Conservation (phyloP, 768 basidiomycete species). For the Russula ochroleuca region DNA sequence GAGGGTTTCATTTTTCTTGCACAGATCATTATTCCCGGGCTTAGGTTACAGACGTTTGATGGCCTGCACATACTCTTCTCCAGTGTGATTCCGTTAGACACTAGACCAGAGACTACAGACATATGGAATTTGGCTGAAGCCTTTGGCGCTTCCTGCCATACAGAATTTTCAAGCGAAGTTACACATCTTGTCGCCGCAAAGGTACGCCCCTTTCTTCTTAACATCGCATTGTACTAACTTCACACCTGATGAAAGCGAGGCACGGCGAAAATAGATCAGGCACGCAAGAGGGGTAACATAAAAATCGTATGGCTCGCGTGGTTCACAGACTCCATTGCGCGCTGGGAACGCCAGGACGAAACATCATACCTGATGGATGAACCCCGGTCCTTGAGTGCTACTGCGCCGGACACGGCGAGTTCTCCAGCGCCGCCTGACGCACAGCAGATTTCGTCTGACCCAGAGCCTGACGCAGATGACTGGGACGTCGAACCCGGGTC, state of each 20-base stretch:
- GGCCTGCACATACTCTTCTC: constrained; percentile 88
- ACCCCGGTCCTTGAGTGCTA: constrained; percentile 35
- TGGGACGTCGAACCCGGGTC: constrained; percentile 48
- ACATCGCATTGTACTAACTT: constrained; percentile 10
- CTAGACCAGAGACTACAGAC: constrained; percentile 70
- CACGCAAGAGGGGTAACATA: constrained; percentile 68
- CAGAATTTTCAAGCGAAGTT: constrained; percentile 56
- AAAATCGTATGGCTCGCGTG: constrained; percentile 85
- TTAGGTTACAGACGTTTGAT: constrained; percentile 71
- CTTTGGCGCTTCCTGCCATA: constrained; percentile 83
- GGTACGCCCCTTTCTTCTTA: constrained; percentile 40
- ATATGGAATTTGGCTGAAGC: constrained; percentile 82
- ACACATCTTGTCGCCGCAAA: constrained; percentile 94
- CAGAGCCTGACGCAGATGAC: constrained; percentile 63
- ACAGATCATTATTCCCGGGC: constrained; percentile 79
- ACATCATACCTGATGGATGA: constrained; percentile 68
- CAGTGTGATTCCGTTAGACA: constrained; percentile 90
- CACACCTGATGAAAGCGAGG: constrained; percentile 51
- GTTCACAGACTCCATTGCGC: constrained; percentile 85
- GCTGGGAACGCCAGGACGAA: constrained; percentile 84
- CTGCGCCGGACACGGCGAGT: constrained; percentile 38
- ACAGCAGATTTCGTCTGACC: constrained; percentile 58
- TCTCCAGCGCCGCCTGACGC: constrained; percentile 44
- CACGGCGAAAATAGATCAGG: constrained; percentile 87
- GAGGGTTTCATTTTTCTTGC: constrained; percentile 1